phyloP scores from a whole-genome alignment of 192 early-diverging fungal species.

The Coemansia sp. region DNA sequence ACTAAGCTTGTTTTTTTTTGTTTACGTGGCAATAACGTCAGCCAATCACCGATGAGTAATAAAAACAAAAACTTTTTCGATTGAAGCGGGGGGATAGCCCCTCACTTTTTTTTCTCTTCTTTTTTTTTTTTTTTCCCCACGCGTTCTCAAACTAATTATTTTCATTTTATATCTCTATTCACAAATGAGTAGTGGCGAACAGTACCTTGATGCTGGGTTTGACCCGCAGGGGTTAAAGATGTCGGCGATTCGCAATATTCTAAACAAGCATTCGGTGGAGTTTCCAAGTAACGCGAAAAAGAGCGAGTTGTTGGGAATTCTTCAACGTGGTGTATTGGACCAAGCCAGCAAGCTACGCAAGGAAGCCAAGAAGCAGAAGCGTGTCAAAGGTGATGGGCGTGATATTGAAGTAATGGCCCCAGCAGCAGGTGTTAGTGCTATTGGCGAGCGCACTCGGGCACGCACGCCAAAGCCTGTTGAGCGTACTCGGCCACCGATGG shows the following conservation, averaged over 20 bases:
- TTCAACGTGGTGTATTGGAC: conserved; percentile 22
- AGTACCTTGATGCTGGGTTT: conserved; percentile 51
- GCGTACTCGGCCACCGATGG: not conserved
- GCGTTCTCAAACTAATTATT: not conserved
- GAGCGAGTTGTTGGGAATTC: conserved; percentile 31
- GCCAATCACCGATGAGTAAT: conserved; percentile 2
- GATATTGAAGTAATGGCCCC: conserved; percentile 38
- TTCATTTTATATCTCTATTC: conserved; percentile 14
- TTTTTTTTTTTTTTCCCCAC: not conserved
- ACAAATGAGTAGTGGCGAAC: conserved; percentile 18
- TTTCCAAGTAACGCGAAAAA: conserved; percentile 52
- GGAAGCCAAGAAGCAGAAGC: conserved; percentile 30
- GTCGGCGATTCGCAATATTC: conserved; percentile 34
- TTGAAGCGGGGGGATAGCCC: not conserved
- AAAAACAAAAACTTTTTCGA: conserved; percentile 15
- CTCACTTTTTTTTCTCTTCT: conserved; percentile 7
- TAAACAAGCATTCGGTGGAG: conserved; percentile 44
- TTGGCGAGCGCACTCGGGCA: conserved; percentile 21
- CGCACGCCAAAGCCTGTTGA: conserved; percentile 13
- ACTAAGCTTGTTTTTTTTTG: conserved; percentile 30
- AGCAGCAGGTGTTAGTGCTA: not conserved
- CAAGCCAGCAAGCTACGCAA: conserved; percentile 42
- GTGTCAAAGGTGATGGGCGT: conserved; percentile 31
- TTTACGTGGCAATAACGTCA: conserved; percentile 7
- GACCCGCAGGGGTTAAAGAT: conserved; percentile 48